These are phyloP conservation scores for Rubia tinctorum DNA, from an alignment of 305 asterid genomes.

Conservation along the genomic window DNA sequence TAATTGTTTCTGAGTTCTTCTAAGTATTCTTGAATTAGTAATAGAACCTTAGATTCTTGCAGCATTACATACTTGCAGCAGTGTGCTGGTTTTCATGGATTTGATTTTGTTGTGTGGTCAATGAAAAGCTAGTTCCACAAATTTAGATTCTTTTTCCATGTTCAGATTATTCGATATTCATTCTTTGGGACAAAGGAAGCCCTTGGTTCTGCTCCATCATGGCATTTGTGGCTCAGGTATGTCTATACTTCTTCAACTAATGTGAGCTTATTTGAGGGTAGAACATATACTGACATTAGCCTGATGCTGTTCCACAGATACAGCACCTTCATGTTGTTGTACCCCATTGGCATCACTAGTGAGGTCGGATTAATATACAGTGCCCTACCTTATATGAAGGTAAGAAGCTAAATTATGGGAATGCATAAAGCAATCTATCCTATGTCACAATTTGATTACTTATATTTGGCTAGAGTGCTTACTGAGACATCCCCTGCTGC, in stretches of 20 bases:
- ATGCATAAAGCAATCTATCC: neutral
- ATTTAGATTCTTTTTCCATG: neutral
- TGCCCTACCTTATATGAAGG: conserved; percentile 58
- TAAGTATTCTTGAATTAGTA: neutral
- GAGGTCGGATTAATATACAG: conserved; percentile 81
- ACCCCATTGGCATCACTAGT: conserved; percentile 85
- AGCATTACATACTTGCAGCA: neutral
- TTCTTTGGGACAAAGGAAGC: conserved; percentile 90
- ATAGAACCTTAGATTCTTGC: neutral
- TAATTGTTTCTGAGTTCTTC: neutral
- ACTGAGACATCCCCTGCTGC: neutral
- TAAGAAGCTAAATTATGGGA: conserved; percentile 12
- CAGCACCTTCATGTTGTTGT: conserved; percentile 79
- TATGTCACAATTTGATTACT: neutral
- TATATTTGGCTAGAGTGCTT: neutral
- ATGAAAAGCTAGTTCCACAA: neutral
- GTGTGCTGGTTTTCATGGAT: conserved; percentile 6
- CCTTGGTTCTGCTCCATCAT: conserved; percentile 70
- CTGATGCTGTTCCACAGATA: conserved; percentile 38
- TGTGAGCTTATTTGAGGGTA: neutral
- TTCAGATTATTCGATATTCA: conserved; percentile 65
- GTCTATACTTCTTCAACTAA: neutral
- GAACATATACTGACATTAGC: conserved; percentile 5
- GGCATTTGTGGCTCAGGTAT: conserved; percentile 84
- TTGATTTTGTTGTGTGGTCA: neutral